phyloP scores from a whole-genome alignment of 225 moss, liverwort and hornwort genomes.

The Straminergon stramineum region DNA sequence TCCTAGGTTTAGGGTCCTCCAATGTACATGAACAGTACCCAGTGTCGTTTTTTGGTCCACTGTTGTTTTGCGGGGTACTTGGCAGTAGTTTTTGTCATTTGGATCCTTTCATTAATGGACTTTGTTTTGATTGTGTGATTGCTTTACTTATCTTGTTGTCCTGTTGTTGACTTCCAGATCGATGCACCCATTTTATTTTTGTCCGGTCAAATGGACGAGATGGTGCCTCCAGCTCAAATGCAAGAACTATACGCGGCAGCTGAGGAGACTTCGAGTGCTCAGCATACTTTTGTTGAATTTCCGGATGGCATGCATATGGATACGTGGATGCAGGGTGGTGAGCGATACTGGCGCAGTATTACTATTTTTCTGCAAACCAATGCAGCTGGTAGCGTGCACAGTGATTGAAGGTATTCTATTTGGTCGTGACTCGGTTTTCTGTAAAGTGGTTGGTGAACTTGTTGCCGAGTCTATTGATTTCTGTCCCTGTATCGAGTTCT shows the following conservation, averaged over 20 bases:
- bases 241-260: constrained; percentile 52
- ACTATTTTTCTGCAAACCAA: constrained; percentile 44
- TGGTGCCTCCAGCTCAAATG: constrained; percentile 95
- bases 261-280: constrained; percentile 22
- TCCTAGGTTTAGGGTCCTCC: neutral
- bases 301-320: constrained; percentile 96
- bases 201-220: constrained; percentile 81
- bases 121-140: neutral
- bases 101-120: neutral
- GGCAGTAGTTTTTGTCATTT: neutral
- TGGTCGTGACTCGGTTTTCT: neutral
- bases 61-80: neutral
- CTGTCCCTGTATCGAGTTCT: neutral
- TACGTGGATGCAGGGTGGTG: constrained; percentile 89
- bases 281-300: constrained; percentile 64
- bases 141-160: neutral
- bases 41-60: neutral
- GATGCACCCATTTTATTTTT: constrained; percentile 71
- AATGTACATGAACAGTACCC: neutral
- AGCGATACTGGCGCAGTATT: constrained; percentile 82
- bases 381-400: constrained; percentile 4
- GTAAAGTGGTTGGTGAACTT: constrained; percentile 4
- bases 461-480: neutral
- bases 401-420: neutral
- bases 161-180: constrained; percentile 33